These are phyloP conservation scores for Solanum arcanum DNA, from an alignment of 257 asterid species.

Conservation along the genomic window DNA sequence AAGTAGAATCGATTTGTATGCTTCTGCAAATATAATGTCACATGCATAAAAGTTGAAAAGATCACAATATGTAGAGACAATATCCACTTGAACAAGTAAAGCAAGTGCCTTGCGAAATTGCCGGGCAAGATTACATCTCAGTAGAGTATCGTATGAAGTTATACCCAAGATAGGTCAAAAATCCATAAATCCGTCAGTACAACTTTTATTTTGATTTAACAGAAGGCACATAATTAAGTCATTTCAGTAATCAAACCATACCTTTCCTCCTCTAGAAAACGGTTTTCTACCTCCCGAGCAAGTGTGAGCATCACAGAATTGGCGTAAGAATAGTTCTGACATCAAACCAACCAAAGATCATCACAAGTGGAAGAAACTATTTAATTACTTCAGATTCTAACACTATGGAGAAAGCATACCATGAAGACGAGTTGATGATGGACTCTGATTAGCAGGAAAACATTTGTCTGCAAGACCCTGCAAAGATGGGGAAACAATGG, in stretches of 20 bases:
- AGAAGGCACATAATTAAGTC: neutral
- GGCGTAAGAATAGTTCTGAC: slow-evolving; percentile 73
- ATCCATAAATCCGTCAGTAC: neutral
- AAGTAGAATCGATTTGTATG: slow-evolving; percentile 51
- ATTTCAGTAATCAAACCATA: slow-evolving; percentile 14
- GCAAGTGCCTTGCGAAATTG: neutral
- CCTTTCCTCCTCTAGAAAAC: slow-evolving; percentile 85
- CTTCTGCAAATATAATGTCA: slow-evolving; percentile 43
- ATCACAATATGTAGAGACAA: neutral
- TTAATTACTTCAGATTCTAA: neutral
- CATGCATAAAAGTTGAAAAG: neutral
- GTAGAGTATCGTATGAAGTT: neutral
- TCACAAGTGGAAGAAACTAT: neutral
- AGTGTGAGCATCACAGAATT: slow-evolving; percentile 86
- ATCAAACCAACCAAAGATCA: slow-evolving; percentile 6
- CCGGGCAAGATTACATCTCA: neutral
- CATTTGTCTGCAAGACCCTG: slow-evolving; percentile 82
- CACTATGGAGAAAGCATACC: slow-evolving; percentile 28
- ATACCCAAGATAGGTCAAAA: neutral
- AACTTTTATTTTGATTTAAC: neutral
- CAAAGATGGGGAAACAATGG: neutral
- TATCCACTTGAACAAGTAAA: neutral
- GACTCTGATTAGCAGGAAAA: slow-evolving; percentile 58
- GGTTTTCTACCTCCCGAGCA: slow-evolving; percentile 63
- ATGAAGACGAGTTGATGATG: slow-evolving; percentile 66